Conservation (phyloP, 768 basidiomycete species). For the Hortiboletus campestris region DNA sequence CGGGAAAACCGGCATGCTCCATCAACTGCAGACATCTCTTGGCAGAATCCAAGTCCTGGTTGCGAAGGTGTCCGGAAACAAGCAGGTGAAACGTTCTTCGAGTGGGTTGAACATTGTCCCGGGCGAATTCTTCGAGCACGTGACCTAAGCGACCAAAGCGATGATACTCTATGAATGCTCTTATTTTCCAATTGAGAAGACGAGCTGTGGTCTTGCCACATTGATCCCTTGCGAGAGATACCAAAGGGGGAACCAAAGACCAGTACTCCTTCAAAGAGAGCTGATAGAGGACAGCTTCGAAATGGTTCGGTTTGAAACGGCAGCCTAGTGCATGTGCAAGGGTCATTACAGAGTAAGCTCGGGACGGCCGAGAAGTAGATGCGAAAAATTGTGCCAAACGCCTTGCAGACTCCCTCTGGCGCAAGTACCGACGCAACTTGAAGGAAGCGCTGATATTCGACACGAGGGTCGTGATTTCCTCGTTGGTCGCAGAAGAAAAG, state of each 20-base stretch:
- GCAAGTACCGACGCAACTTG: slow-evolving; percentile 26
- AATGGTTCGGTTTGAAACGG: slow-evolving; percentile 49
- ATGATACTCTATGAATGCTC: slow-evolving; percentile 56
- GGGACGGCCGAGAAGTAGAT: slow-evolving; percentile 35
- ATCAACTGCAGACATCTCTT: slow-evolving; percentile 54
- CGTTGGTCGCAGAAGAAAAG: slow-evolving; percentile 19
- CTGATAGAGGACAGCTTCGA: slow-evolving; percentile 53
- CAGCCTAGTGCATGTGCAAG: slow-evolving; percentile 51
- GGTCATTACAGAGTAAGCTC: slow-evolving; percentile 44
- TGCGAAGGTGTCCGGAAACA: slow-evolving; percentile 65
- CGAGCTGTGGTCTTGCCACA: slow-evolving; percentile 49
- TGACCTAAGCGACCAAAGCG: slow-evolving; percentile 45
- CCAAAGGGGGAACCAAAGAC: slow-evolving; percentile 47
- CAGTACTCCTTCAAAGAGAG: slow-evolving; percentile 50
- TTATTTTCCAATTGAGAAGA: slow-evolving; percentile 69
- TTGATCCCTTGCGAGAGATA: slow-evolving; percentile 48
- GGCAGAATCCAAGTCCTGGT: slow-evolving; percentile 58
- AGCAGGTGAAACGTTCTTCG: slow-evolving; percentile 69
- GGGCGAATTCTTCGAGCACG: slow-evolving; percentile 51
- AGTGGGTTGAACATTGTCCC: slow-evolving; percentile 45
- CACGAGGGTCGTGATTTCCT: slow-evolving; percentile 7
- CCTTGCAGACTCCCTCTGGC: slow-evolving; percentile 31
- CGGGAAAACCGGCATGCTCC: slow-evolving; percentile 51
- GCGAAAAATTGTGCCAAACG: slow-evolving; percentile 36
- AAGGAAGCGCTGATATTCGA: slow-evolving; percentile 23